Evolutionary conservation across 2,329 filamentous ascomycete species (phyloP).

Genomic region (Cladobotryum mycophilum): DNA sequence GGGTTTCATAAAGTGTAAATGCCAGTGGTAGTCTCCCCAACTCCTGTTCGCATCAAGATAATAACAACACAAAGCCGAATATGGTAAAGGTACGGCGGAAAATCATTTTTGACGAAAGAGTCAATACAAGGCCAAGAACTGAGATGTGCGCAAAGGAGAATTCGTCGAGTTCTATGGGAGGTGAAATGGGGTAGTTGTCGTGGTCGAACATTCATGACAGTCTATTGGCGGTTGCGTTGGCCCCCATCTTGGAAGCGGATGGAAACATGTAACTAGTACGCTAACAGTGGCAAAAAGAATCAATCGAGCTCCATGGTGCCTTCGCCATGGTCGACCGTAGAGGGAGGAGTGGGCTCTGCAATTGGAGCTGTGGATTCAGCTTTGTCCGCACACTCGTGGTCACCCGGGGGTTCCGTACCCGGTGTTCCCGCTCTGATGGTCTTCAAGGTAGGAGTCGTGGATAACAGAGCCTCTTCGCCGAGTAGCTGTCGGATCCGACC

Average conservation of each 20-base stretch:
- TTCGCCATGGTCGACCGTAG: slow-evolving; percentile 33
- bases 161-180: slow-evolving; percentile 5
- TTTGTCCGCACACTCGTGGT: slow-evolving; percentile 22
- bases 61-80: background rate
- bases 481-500: slow-evolving; percentile 37
- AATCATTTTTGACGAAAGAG: background rate
- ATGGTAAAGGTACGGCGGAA: background rate
- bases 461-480: slow-evolving; percentile 22
- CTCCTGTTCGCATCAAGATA: slow-evolving; percentile 6
- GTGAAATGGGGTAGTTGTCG: background rate
- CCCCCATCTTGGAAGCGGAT: background rate
- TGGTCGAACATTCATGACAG: slow-evolving; percentile 8
- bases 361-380: slow-evolving; percentile 23
- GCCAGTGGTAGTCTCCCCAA: slow-evolving; percentile 4
- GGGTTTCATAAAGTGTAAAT: background rate
- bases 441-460: slow-evolving; percentile 15
- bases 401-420: slow-evolving; percentile 18
- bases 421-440: slow-evolving; percentile 19
- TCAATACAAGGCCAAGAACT: background rate
- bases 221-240: slow-evolving; percentile 7
- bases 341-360: slow-evolving; percentile 35
- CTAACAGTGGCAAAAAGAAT: background rate
- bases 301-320: slow-evolving; percentile 36
- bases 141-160: background rate
- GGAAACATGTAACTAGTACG: background rate